A percentile compares a stretch with the other conserved stretches of the same genome.
Evolutionary conservation across 2,329 filamentous ascomycete species (phyloP).

Genomic region (Phoma herbarum): DNA sequence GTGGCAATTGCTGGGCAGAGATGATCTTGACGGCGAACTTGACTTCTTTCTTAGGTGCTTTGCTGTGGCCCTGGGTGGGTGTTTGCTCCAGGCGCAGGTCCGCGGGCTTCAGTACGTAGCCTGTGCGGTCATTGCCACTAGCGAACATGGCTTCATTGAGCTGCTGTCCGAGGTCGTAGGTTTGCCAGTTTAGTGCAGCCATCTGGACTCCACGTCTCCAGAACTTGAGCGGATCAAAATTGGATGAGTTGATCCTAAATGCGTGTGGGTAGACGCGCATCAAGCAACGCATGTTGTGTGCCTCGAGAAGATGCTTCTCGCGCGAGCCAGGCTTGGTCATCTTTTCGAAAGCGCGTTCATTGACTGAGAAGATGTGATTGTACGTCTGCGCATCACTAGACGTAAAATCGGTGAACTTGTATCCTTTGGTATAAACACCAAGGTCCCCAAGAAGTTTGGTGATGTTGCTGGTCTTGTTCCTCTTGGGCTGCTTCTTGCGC

Average conservation of each 20-base stretch:
- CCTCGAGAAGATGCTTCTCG: constrained; percentile 79
- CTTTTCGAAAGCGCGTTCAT: constrained; percentile 85
- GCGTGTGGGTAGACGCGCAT: constrained; percentile 94
- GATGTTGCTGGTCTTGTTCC: constrained; percentile 80
- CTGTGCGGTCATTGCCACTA: constrained; percentile 82
- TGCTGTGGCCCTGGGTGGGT: constrained; percentile 61
- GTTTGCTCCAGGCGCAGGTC: constrained; percentile 69
- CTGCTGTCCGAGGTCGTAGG: constrained; percentile 93
- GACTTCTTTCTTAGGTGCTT: constrained; percentile 81
- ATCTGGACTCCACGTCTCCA: constrained; percentile 98
- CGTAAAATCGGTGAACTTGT: constrained; percentile 87
- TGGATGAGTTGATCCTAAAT: constrained; percentile 83
- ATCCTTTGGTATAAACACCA: constrained; percentile 77
- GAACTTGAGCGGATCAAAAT: constrained; percentile 92
- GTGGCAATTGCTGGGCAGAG: constrained; percentile 93
- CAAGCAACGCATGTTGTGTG: constrained; percentile 84
- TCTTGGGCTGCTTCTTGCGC: constrained; percentile 68
- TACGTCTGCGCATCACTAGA: constrained; percentile 80
- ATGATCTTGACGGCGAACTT: constrained; percentile 87
- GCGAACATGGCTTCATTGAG: constrained; percentile 98
- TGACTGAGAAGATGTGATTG: constrained; percentile 96
- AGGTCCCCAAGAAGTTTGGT: constrained; percentile 82
- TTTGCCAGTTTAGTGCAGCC: constrained; percentile 98
- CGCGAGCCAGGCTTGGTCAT: constrained; percentile 79
- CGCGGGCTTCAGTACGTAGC: constrained; percentile 92